Conservation (phyloP, 2,329 filamentous ascomycete genomes). For the Aspergillus cejpii region DNA sequence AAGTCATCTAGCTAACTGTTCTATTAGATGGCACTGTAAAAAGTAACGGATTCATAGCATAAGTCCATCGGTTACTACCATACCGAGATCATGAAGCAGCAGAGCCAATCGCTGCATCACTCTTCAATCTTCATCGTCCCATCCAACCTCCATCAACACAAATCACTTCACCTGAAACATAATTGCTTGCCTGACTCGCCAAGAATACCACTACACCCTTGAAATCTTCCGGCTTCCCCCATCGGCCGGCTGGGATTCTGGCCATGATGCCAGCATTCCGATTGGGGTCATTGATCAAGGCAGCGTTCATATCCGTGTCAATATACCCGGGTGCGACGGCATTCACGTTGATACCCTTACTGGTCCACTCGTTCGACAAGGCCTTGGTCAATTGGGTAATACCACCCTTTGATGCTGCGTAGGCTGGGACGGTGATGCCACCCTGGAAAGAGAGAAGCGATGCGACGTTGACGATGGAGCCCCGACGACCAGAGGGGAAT, state of each 20-base stretch:
- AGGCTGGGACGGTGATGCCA: constrained; percentile 80
- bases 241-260: constrained; percentile 75
- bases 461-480: constrained; percentile 71
- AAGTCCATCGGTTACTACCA: neutral
- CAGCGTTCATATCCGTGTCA: constrained; percentile 88
- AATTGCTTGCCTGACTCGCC: constrained; percentile 67
- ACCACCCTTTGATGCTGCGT: constrained; percentile 78
- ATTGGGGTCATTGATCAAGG: constrained; percentile 64
- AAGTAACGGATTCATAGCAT: neutral
- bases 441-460: constrained; percentile 78
- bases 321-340: constrained; percentile 87
- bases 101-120: neutral
- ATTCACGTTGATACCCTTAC: constrained; percentile 75
- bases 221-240: constrained; percentile 81
- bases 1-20: too few species aligned
- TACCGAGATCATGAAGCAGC: neutral
- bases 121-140: constrained; percentile 62
- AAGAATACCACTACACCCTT: constrained; percentile 75
- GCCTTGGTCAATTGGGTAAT: constrained; percentile 80
- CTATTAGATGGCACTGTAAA: too few species aligned
- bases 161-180: constrained; percentile 74
- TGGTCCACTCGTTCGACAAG: constrained; percentile 77
- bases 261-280: constrained; percentile 67
- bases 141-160: constrained; percentile 91
- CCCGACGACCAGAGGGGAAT: constrained; percentile 37